Evolutionary conservation across 2,329 filamentous ascomycete genomes (phyloP).

Genomic region (Dactylonectria estremocensis): DNA sequence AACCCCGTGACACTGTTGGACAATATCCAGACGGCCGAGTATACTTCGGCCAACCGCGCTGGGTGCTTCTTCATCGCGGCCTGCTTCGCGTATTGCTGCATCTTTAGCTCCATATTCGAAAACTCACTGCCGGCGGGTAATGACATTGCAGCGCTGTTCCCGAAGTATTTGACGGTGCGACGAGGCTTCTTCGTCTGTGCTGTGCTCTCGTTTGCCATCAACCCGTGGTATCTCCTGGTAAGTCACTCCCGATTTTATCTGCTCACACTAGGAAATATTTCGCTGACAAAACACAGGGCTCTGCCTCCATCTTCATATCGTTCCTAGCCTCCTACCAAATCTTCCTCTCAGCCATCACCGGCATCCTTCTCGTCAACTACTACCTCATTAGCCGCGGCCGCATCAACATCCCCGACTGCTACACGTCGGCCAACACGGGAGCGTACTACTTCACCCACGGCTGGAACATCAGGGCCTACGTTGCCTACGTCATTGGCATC

Average conservation of each 20-base stretch:
- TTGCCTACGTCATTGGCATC: conserved; percentile 27
- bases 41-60: conserved; percentile 13
- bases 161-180: conserved; percentile 17
- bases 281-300: conserved; percentile 11
- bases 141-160: conserved; percentile 17
- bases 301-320: conserved; percentile 16
- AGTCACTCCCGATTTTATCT: background rate
- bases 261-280: too few species aligned
- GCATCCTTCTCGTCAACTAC: conserved; percentile 60
- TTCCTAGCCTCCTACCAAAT: conserved; percentile 57
- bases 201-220: conserved; percentile 16
- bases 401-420: conserved; percentile 19
- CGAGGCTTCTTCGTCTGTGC: conserved; percentile 21
- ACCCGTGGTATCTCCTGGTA: conserved; percentile 21
- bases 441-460: conserved; percentile 24
- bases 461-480: conserved; percentile 19
- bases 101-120: conserved; percentile 26
- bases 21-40: conserved; percentile 5
- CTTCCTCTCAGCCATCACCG: conserved; percentile 59
- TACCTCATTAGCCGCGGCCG: conserved; percentile 51
- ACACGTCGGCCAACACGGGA: conserved; percentile 9
- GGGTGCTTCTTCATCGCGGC: conserved; percentile 25
- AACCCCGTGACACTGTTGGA: conserved; percentile 20
- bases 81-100: conserved; percentile 24
- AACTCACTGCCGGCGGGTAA: conserved; percentile 21